Base-by-base conservation (phyloP, 2,329 filamentous ascomycete genomes). In the Colletotrichum paranaense region DNA sequence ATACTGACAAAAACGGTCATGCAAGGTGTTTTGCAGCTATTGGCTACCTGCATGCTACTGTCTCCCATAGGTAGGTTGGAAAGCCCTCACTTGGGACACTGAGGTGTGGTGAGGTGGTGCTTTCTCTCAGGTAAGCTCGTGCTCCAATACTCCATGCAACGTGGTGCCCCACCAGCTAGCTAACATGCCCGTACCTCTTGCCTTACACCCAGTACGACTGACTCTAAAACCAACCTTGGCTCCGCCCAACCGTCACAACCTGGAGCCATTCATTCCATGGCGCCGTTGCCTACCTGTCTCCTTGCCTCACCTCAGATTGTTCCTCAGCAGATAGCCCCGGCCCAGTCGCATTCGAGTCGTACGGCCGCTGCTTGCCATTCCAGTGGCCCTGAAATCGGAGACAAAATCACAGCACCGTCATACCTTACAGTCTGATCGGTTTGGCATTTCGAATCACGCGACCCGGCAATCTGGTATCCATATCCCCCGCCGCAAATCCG, bases 151-250 rank as follows among this genome's bases (percentile, higher is more conserved):
- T 46, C 32, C 22, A 30, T 52, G 32, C 62, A 65, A 57, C 32
- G 62, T 65, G 62, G 52, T 56, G 26, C 52, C 62, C 62, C 62
- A 57, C 62, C 52, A 46, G 5, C 9, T 30, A 49, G 26, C 19
- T 52, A 53, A n/a, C n/a, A 32, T 28, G 38, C 16, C 28, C 62
- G 28, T 57, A 35, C 55, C 28, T 30, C 16, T 35, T 35, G 24
- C 52, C 14, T 24, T 14, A 35, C 30, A 55, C 69, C 65, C 42
- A 49, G 42, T 9, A 69, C 69, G 26, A 56, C 46, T 42, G 53
- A 72, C 52, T 69, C 65, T 69, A 59, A 72, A 58, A 67, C 68
- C 56, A 72, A 72, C 58, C 68, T 72, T 38, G 28, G 24, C 65
- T 59, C 65, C 70, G 67, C 70, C 57, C 28, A 26, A 22, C 58